Evolutionary conservation across 768 basidiomycete genomes (phyloP).

Genomic region (Chalciporus piperatus): DNA sequence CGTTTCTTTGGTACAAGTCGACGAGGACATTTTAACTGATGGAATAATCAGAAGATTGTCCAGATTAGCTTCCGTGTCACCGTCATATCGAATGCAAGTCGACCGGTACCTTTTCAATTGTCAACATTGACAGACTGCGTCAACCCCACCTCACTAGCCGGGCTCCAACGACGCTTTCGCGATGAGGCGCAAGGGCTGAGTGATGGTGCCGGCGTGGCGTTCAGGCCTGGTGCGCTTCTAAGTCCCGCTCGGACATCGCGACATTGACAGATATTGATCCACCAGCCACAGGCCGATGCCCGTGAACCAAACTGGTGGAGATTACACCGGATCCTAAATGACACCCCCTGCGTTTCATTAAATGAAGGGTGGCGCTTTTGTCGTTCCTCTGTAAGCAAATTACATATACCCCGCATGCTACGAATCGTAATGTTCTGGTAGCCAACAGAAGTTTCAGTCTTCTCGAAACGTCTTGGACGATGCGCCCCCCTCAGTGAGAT

Average conservation of each 20-base stretch:
- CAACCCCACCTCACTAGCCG: slow-evolving; percentile 2
- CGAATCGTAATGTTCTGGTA: slow-evolving; percentile 8
- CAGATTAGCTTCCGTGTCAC: not conserved
- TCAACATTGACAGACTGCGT: slow-evolving; percentile 9
- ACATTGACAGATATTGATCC: slow-evolving; percentile 23
- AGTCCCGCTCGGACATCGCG: slow-evolving; percentile 2
- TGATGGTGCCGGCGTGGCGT: slow-evolving; percentile 15
- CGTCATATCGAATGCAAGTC: not conserved
- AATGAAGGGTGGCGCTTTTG: slow-evolving; percentile 17
- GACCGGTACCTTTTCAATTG: slow-evolving; percentile 2
- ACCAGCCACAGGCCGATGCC: slow-evolving; percentile 14
- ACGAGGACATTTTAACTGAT: slow-evolving; percentile 8
- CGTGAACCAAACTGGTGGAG: slow-evolving; percentile 16
- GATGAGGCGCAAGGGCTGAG: slow-evolving; percentile 11
- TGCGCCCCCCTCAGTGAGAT: slow-evolving; percentile 1
- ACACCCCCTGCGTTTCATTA: slow-evolving; percentile 15
- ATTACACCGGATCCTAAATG: slow-evolving; percentile 21
- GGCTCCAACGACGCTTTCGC: slow-evolving; percentile 6
- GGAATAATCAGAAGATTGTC: slow-evolving; percentile 13
- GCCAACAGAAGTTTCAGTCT: slow-evolving; percentile 8
- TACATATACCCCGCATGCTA: slow-evolving; percentile 6
- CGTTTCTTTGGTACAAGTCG: not conserved
- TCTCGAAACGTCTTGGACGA: slow-evolving; percentile 10
- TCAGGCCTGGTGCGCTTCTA: slow-evolving; percentile 12
- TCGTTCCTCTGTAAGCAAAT: slow-evolving; percentile 11